These are phyloP conservation scores for Pseudocohnilembus persalinus DNA, from an alignment of 169 alveolate species.

Conservation along the genomic window DNA sequence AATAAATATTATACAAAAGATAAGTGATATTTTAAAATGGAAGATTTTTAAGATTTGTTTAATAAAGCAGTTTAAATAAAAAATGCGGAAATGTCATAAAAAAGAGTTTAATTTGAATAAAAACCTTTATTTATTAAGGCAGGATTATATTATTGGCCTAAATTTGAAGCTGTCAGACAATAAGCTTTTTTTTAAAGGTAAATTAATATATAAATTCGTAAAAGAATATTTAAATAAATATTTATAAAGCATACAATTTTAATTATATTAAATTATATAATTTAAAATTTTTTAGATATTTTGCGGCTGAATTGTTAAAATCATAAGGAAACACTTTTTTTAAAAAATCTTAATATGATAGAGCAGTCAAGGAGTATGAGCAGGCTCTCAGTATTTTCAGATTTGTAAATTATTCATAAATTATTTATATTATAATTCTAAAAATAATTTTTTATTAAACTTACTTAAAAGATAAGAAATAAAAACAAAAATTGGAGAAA, in stretches of 20 bases:
- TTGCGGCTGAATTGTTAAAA: background rate
- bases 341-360: background rate
- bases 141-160: background rate
- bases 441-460: no score
- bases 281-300: background rate
- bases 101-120: background rate
- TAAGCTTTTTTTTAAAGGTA: background rate
- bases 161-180: background rate
- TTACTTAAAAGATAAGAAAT: background rate
- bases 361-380: background rate
- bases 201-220: no score
- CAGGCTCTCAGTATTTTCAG: background rate
- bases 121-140: background rate
- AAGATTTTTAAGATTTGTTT: background rate
- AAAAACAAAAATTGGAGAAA: background rate
- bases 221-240: no score
- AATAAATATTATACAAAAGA: background rate
- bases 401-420: background rate
- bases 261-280: no score
- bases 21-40: background rate
- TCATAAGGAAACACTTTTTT: background rate
- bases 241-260: background rate
- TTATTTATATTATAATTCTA: no score
- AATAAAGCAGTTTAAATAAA: background rate
- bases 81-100: background rate